Base-by-base conservation (phyloP, 2,329 filamentous ascomycete species). In the Ascochyta pisi region DNA sequence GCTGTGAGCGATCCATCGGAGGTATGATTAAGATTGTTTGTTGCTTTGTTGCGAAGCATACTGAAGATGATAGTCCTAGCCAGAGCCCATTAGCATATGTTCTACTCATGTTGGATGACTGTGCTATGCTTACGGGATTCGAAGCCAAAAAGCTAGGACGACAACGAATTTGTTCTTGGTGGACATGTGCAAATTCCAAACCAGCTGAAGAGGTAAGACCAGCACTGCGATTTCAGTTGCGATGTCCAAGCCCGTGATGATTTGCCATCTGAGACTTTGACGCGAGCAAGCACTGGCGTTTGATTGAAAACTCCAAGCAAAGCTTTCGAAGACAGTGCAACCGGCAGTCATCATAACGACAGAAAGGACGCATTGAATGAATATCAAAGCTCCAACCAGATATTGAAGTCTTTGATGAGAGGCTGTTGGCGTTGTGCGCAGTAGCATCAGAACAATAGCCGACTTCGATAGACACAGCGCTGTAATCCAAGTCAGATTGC, bases 111-210 rank as follows among this genome's bases (percentile, higher is more conserved):
- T 31, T 31, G 29, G 10, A 15, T 15, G 29, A 5, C 2, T 31
- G 12, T 13, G 34, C 4, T 61, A 9, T 12, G 24, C 56, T 33
- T 55, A 65, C 59, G 54, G 49, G 12, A 67, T 22, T 1, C 66
- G 57, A 16, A 63, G 53, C 50, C 58, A 58, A 29, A 68, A 68
- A 13, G 64, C 63, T 23, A 46, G 38, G 6, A 61, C 50, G 13
- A 67, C 63, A 22, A 58, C 41, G n/a, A 63, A 7, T 41, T 67
- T 68, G 15, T 47, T 59, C 13, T 29, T 50, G 5, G 31, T 3
- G 6, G 53, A 24, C 59, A 67, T 67, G 23, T 61, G 57, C 4
- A 68, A 46, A 7, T 41, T 33, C 54, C 57, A 61, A 6, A 66
- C 57, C 13, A 68, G 26, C 29, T 60, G 59, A 4, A 60, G 22